phyloP scores from a whole-genome alignment of 345 rosid genomes.

The Iberis pinnata region DNA sequence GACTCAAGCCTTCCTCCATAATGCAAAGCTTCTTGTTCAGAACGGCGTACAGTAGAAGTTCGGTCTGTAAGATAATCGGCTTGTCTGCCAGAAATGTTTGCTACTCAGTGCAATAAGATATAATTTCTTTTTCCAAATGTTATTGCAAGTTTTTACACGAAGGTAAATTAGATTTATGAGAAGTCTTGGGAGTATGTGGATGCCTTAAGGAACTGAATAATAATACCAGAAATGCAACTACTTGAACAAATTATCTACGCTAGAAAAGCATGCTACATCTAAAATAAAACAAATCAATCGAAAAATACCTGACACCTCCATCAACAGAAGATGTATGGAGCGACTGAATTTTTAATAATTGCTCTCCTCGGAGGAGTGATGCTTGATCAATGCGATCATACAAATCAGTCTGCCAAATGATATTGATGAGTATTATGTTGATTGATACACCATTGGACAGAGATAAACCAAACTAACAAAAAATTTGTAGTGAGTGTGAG shows the following conservation, averaged over 20 bases:
- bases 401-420: constrained; percentile 49
- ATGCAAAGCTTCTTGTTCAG: constrained; percentile 60
- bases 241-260: background rate
- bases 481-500: background rate
- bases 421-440: background rate
- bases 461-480: constrained; percentile 1
- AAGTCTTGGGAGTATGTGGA: constrained; percentile 22
- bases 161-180: constrained; percentile 2
- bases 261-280: constrained; percentile 1
- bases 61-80: constrained; percentile 83
- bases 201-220: constrained; percentile 1
- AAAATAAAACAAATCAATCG: constrained; percentile 3
- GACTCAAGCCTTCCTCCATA: constrained; percentile 77
- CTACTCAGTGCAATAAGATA: constrained; percentile 55
- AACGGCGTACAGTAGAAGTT: constrained; percentile 60
- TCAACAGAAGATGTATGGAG: constrained; percentile 64
- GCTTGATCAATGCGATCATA: constrained; percentile 79
- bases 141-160: constrained; percentile 18
- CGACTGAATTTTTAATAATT: constrained; percentile 61
- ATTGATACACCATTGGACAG: background rate
- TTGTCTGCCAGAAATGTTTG: constrained; percentile 93
- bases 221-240: constrained; percentile 15
- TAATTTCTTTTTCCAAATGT: constrained; percentile 9
- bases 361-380: constrained; percentile 77
- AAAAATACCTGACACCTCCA: constrained; percentile 65